Evolutionary conservation across 192 early-diverging fungal genomes (phyloP).

Genomic region (Entomortierella parvispora): DNA sequence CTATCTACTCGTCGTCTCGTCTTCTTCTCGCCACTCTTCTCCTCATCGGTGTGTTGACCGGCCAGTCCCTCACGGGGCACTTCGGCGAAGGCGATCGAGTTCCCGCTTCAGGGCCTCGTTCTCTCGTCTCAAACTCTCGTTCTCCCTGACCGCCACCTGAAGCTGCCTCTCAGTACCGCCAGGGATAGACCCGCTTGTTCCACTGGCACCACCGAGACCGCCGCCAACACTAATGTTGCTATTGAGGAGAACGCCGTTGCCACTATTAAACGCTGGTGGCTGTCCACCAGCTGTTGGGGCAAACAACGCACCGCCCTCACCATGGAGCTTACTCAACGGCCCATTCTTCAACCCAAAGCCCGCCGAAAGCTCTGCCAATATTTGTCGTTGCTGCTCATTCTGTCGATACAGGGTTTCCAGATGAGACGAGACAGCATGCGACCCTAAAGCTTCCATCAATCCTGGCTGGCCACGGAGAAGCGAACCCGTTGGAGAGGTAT

Average conservation of each 20-base stretch:
- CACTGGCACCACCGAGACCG: constrained; percentile 15
- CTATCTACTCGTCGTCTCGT: no score
- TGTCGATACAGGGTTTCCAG: constrained; percentile 58
- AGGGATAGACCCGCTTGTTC: constrained; percentile 2
- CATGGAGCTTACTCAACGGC: background rate
- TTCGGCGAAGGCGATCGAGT: constrained; percentile 36
- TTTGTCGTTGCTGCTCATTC: constrained; percentile 55
- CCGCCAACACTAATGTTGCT: background rate
- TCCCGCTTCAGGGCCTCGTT: constrained; percentile 32
- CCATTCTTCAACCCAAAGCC: constrained; percentile 28
- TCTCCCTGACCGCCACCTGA: constrained; percentile 20
- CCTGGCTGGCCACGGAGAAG: constrained; percentile 45
- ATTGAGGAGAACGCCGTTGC: no score
- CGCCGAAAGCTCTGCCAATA: constrained; percentile 49
- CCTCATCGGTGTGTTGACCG: no score
- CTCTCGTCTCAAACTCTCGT: constrained; percentile 28
- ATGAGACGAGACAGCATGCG: constrained; percentile 27
- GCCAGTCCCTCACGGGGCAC: constrained; percentile 3
- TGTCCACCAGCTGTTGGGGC: background rate
- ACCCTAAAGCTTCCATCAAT: constrained; percentile 20
- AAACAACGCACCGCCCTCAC: background rate
- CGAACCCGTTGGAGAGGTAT: constrained; percentile 52
- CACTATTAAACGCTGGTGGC: background rate
- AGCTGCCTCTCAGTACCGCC: constrained; percentile 31
- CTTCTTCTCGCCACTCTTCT: no score